Evolutionary conservation across 2,329 filamentous ascomycete species (phyloP).

Genomic region (Chrysoporthe austroafricana): DNA sequence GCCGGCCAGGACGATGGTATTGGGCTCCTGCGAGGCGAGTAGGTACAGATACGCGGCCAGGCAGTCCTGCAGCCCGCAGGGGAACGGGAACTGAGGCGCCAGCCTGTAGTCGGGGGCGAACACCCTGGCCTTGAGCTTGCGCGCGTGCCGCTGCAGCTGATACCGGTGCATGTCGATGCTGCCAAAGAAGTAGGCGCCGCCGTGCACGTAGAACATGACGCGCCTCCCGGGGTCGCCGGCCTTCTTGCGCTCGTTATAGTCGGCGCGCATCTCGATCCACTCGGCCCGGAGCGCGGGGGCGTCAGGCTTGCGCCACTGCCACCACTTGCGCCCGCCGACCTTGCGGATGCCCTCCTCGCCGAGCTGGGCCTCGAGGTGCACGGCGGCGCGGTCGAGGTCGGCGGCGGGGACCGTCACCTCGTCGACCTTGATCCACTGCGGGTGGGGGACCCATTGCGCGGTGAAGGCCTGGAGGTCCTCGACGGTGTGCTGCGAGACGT

Average conservation of each 20-base stretch:
- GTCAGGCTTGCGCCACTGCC: constrained; percentile 77
- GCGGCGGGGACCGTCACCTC: constrained; percentile 66
- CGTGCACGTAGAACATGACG: constrained; percentile 92
- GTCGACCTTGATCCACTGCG: constrained; percentile 84
- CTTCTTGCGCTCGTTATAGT: constrained; percentile 74
- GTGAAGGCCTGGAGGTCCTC: constrained; percentile 95
- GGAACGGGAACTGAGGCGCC: constrained; percentile 93
- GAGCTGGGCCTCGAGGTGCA: constrained; percentile 72
- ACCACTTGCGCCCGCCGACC: constrained; percentile 84
- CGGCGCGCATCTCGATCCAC: constrained; percentile 93
- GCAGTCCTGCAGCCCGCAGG: constrained; percentile 89
- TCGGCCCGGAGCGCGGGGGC: constrained; percentile 74
- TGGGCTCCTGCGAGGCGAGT: constrained; percentile 74
- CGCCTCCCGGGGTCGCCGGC: constrained; percentile 64
- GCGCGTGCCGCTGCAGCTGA: constrained; percentile 92
- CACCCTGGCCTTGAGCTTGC: constrained; percentile 88
- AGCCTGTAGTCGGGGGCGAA: constrained; percentile 87
- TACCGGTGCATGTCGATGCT: constrained; percentile 97
- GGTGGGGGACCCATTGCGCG: constrained; percentile 85
- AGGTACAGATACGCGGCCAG: constrained; percentile 86
- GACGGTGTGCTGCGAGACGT: constrained; percentile 85
- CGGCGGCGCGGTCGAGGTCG: constrained; percentile 69
- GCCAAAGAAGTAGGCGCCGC: constrained; percentile 94
- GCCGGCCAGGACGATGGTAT: constrained; percentile 83
- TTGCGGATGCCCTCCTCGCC: constrained; percentile 73